Conservation (phyloP, 2,329 filamentous ascomycete genomes). For the Xylariaceae sp. region DNA sequence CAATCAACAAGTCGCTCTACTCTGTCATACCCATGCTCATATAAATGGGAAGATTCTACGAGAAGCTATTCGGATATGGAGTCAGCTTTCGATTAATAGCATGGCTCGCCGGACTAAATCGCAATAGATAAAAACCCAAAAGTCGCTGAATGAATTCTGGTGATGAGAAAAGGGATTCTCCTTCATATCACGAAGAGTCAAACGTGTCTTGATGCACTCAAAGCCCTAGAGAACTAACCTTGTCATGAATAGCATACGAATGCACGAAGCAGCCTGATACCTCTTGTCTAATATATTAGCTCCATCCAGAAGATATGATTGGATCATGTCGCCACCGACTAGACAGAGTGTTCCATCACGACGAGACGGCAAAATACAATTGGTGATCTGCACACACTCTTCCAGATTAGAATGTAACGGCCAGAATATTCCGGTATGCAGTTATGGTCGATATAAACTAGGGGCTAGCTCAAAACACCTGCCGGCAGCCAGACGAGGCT, state of each 20-base stretch:
- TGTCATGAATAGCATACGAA: background rate
- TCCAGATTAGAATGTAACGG: slow-evolving; percentile 24
- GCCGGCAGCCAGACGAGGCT: background rate
- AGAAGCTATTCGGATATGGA: no score
- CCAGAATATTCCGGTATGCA: slow-evolving; percentile 14
- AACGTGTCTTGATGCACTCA: background rate
- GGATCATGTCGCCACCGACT: background rate
- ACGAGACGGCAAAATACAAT: slow-evolving; percentile 17
- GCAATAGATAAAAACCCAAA: no score
- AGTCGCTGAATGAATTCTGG: no score
- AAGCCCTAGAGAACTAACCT: background rate
- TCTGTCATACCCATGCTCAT: background rate
- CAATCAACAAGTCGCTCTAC: background rate
- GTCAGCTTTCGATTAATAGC: no score
- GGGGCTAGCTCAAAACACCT: slow-evolving; percentile 1
- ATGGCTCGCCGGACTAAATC: no score
- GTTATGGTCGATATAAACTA: slow-evolving; percentile 14
- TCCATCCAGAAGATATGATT: background rate
- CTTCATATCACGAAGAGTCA: background rate
- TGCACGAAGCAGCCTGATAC: background rate
- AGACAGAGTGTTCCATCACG: background rate
- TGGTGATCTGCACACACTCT: slow-evolving; percentile 12
- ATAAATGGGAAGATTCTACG: no score
- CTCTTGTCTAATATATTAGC: slow-evolving; percentile 1
- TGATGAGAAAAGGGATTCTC: background rate